Base-by-base conservation (phyloP, 495 filamentous ascomycete species). In the Neurospora sp. region DNA sequence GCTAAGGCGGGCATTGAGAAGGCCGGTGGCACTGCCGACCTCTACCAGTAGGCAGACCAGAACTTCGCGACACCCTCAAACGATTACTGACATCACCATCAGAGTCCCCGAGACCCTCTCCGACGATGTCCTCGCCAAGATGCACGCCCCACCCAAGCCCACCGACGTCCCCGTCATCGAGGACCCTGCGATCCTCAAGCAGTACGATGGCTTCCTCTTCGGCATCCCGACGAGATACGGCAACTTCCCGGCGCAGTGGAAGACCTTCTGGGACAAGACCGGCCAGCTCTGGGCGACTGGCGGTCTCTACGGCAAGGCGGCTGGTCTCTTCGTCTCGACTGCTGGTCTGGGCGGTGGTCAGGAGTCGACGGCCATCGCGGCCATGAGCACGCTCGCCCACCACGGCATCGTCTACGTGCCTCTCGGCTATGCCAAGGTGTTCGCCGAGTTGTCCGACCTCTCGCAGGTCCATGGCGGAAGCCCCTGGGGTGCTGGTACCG, bases 201-300 rank as follows among this genome's bases (percentile, higher is more conserved):
- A 88, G 72, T 98, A 96, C 85, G 94, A 98, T 80, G 96, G 86
- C 80, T 91, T 99, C 84, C 91, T 99, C 44, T 88, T 99, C 75
- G 96, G 96, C 77, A 94, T 99, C 83, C 96, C 96, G 39, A 99
- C 96, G n/a, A 91, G 96, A 73, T 99, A 93, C 85, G 96, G 96
- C 82, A 99, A 97, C 90, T 97, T 97, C 88, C 95, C 96, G 49
- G 94, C 91, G 38, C 96, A 99, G 85, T 98, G 92, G 92, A 98
- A 95, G 88, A 77, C 90, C 60, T 96, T 94, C 88, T 94, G 91
- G 91, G 93, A 96, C 86, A 86, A 87, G 82, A 92, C 92, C 37
- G 93, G 93, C 78, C 84, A 87, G 79, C 91, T 92, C 78, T 93
- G 92, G 91, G 77, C 81, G 44, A 80, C 82, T 20, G 93, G 95